Evolutionary conservation across 148 eudicot genomes (phyloP), one percentile per base, ranked within the genome.

Genomic region (Agrostemma githago): DNA sequence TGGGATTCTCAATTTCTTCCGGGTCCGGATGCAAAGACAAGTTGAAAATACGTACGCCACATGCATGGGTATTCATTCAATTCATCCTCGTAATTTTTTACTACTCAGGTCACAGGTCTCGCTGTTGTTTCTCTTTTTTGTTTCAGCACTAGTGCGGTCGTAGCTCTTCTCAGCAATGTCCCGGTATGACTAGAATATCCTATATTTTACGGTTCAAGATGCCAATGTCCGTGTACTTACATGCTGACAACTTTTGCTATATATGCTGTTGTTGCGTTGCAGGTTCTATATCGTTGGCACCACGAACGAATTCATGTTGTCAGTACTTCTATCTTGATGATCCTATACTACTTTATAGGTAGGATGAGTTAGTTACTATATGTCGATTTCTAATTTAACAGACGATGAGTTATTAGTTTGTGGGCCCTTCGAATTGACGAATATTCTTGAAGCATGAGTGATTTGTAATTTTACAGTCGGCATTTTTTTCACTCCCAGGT

Each of bases 291-390:
- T 74, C 81, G 84, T 61, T 89, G 93, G 96, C 84, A 77, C 79
- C 81, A 77, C 59, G 84, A 78, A 63, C 79, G 68, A 61, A 61
- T 80, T 51, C 71, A 78, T 54, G 82, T 72, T 60, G 77, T 83
- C 43, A 67, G 75, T 73, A 87, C 89, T 61, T 71, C 85, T 72
- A 82, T 91, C 73, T 86, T 89, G 46, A 76, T 91, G 76, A 77
- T 94, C 78, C 17, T 88, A 26, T 88, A 91, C 79, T 91, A 89
- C 80, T 85, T 91, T 68, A 84, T 94, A 80, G 98, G 98, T 91
- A 93, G 40, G 34, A 26, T 26, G 34, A 39, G 6, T 43, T 15
- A 7, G 34, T 26, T 26, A 7, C 71, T 74, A 48, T 69, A 17
- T 42, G 41, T 46, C 41, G 8, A 60, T 63, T 51, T 63, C 39